Conservation (phyloP, 768 basidiomycete genomes). For the Termitomyces sp. region DNA sequence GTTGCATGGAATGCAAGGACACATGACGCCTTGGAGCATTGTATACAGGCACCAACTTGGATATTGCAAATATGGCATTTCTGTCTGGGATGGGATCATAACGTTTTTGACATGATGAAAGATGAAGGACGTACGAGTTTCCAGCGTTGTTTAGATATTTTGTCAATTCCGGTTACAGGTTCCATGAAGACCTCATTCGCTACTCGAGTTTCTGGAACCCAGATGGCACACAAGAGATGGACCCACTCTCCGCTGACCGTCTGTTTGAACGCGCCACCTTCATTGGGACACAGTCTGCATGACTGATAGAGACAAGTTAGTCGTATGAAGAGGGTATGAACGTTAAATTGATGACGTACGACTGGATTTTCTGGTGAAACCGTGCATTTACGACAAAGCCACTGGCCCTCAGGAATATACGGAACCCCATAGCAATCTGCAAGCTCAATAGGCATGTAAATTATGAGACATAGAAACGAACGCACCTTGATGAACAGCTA, state of each 20-base stretch:
- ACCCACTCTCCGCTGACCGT: conserved; percentile 92
- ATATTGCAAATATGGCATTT: conserved; percentile 44
- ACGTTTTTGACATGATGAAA: not conserved
- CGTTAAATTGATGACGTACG: conserved; percentile 39
- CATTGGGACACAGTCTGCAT: conserved; percentile 93
- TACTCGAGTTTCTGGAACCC: conserved; percentile 92
- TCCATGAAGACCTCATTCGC: conserved; percentile 98
- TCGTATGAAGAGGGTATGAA: not conserved
- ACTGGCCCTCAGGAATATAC: conserved; percentile 98
- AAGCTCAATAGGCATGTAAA: not conserved
- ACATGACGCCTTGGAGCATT: conserved; percentile 67
- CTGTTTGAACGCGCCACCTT: conserved; percentile 98
- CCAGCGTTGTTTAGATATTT: conserved; percentile 88
- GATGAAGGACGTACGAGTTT: conserved; percentile 62
- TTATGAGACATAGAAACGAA: not conserved
- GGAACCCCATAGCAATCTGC: conserved; percentile 98
- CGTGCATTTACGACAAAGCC: conserved; percentile 98
- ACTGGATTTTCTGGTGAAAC: conserved; percentile 97
- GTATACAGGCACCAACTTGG: conserved; percentile 83
- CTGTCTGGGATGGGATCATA: conserved; percentile 20
- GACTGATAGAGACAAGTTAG: conserved; percentile 39
- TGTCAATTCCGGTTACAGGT: conserved; percentile 86
- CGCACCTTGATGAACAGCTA: conserved; percentile 98
- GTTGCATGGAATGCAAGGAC: conserved; percentile 93
- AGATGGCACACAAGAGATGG: conserved; percentile 94